Evolutionary conservation across 768 basidiomycete genomes (phyloP), one percentile per base, ranked within the genome.

Genomic region (Lactarius hatsudake): DNA sequence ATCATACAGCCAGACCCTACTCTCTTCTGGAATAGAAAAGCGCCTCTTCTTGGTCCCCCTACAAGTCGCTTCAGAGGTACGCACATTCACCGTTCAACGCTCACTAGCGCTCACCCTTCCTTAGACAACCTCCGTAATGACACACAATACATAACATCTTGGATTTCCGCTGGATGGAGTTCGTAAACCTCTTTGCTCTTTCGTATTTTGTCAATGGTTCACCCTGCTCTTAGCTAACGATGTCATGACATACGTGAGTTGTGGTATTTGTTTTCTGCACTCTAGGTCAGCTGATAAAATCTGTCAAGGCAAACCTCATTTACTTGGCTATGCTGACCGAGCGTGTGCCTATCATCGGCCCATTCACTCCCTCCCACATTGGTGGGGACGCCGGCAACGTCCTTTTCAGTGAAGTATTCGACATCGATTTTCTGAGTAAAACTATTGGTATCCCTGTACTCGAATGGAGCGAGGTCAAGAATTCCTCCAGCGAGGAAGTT

Each of bases 81-180:
- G 40, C 45, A 15, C 51, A 15, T 23, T 18, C 23, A 5, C 23
- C 18, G 13, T n/a, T 32, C 20, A 26, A 23, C 36, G 2, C 61
- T n/a, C 26, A 58, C 28, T 12, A 32, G 23, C 36, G 2, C 61
- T 18, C 26, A 55, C 23, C 34, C 42, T 36, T 15, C 40, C 36
- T 30, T 8, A 88, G 89, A 89, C 69, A 90, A 90, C 70, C 76
- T 91, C 42, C 82, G 81, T 18, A 76, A 82, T 23, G 84, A 88
- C 64, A 78, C 78, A 5, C 81, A 86, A 69, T 91, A 90, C 69
- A 84, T 91, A 66, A 87, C 88, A 1, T 87, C 87, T 17, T 91
- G 88, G 88, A 79, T 86, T 48, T 85, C 86, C 43, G 88, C 89
- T n/a, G 90, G 90, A 48, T 91, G 89, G 89, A 90, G 77, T 78